A percentile compares a stretch with the other conserved stretches of the same genome.
phyloP scores from a whole-genome alignment of 768 basidiomycete species.

The Macrocybe gigantea region DNA sequence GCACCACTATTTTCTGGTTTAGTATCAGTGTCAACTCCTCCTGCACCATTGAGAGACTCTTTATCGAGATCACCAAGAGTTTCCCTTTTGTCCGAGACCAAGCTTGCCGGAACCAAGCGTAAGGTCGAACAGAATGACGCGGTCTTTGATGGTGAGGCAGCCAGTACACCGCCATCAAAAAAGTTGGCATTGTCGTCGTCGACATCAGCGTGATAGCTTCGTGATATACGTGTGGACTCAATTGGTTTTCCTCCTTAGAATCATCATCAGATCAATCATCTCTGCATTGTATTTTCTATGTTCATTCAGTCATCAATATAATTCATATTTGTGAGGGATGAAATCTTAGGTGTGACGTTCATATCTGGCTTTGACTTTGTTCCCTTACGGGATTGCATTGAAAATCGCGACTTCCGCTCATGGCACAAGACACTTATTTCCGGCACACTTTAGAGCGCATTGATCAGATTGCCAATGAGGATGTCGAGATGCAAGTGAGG shows the following conservation, averaged over 20 bases:
- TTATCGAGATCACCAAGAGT: conserved; percentile 34
- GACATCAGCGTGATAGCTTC: conserved; percentile 8
- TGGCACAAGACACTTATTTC: too few species aligned
- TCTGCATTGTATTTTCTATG: too few species aligned
- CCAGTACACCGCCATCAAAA: conserved; percentile 61
- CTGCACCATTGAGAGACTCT: conserved; percentile 24
- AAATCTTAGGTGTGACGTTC: too few species aligned
- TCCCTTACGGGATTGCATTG: too few species aligned
- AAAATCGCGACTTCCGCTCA: too few species aligned
- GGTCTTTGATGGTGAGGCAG: conserved; percentile 30
- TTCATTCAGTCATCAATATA: too few species aligned
- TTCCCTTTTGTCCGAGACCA: conserved; percentile 49
- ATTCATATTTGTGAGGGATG: too few species aligned
- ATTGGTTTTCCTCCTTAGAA: neutral
- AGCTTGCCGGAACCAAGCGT: conserved; percentile 62
- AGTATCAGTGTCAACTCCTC: conserved; percentile 32
- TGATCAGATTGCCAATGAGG: conserved; percentile 52
- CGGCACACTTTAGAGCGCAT: conserved; percentile 40
- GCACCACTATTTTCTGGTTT: conserved; percentile 23
- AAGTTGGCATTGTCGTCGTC: conserved; percentile 47
- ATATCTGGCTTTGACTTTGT: too few species aligned
- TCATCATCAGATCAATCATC: too few species aligned
- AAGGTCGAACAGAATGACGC: conserved; percentile 58
- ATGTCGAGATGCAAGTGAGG: conserved; percentile 71
- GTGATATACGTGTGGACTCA: neutral